phyloP scores from a whole-genome alignment of 2,329 filamentous ascomycete species.

The Fusarium cicatricum region DNA sequence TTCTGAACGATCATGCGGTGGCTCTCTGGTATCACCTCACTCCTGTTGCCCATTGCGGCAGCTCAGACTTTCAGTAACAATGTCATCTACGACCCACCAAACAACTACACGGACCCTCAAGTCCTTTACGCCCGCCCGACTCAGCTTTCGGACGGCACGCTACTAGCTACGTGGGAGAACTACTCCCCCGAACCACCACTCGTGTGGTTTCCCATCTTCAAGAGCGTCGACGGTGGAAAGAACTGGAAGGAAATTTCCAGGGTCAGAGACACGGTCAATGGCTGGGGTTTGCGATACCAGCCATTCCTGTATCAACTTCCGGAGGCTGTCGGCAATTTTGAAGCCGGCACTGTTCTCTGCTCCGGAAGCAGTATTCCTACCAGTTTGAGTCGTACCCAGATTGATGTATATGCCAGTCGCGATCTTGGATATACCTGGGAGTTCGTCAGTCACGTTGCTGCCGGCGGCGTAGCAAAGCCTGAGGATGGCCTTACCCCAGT shows the following conservation, averaged over 20 bases:
- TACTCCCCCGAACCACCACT: slow-evolving; percentile 63
- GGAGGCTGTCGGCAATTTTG: slow-evolving; percentile 62
- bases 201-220: slow-evolving; percentile 63
- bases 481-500: slow-evolving; percentile 73
- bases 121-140: slow-evolving; percentile 55
- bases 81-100: slow-evolving; percentile 52
- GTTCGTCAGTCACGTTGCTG: slow-evolving; percentile 72
- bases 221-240: slow-evolving; percentile 61
- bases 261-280: slow-evolving; percentile 70
- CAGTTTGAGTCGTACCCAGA: slow-evolving; percentile 69
- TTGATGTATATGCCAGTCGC: slow-evolving; percentile 72
- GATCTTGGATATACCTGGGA: slow-evolving; percentile 71
- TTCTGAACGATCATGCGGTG: slow-evolving; percentile 22
- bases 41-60: slow-evolving; percentile 27
- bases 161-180: slow-evolving; percentile 65
- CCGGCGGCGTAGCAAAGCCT: slow-evolving; percentile 67
- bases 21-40: slow-evolving; percentile 15
- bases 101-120: slow-evolving; percentile 54
- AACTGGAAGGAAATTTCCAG: slow-evolving; percentile 71
- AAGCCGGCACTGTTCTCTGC: slow-evolving; percentile 69
- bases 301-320: slow-evolving; percentile 73
- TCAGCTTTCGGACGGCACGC: slow-evolving; percentile 55
- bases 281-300: slow-evolving; percentile 73
- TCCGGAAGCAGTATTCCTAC: slow-evolving; percentile 68
- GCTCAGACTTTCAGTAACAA: slow-evolving; percentile 38